These are phyloP conservation scores for Russula emetica DNA, from an alignment of 768 basidiomycete species.

Conservation along the genomic window DNA sequence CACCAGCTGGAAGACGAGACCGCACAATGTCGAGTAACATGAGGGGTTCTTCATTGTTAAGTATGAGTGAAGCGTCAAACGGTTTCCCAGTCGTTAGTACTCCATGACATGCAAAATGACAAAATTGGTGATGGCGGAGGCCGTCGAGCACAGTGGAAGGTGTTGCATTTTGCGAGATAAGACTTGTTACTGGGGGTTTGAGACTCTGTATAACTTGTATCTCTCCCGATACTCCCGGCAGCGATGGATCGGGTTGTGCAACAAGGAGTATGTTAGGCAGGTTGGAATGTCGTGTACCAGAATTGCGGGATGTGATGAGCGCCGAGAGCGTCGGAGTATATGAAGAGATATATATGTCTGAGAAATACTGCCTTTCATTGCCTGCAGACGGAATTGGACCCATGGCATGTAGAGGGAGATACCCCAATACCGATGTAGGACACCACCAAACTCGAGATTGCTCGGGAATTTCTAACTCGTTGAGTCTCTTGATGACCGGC, in stretches of 20 bases:
- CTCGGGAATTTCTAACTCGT: neutral
- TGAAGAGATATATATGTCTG: neutral
- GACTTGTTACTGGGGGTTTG: neutral
- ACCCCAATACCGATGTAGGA: neutral
- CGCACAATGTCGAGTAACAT: constrained; percentile 5
- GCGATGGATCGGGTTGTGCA: neutral
- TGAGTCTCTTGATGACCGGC: neutral
- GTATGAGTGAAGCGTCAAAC: neutral
- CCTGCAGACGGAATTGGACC: neutral
- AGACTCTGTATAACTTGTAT: neutral
- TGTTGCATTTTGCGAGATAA: neutral
- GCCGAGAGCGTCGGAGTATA: neutral
- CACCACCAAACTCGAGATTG: constrained; percentile 1
- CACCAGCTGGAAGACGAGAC: constrained; percentile 10
- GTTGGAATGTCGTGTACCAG: too few relatives aligned
- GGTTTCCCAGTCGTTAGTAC: neutral
- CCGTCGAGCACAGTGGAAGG: neutral
- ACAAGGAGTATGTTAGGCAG: neutral
- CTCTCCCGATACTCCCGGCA: neutral
- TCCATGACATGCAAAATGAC: neutral
- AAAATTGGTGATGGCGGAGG: neutral
- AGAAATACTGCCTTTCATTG: neutral
- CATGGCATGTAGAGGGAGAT: neutral
- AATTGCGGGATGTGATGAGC: neutral
- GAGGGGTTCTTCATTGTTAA: neutral